phyloP scores from a whole-genome alignment of 2,329 filamentous ascomycete species.

The Colletotrichum spinosum region DNA sequence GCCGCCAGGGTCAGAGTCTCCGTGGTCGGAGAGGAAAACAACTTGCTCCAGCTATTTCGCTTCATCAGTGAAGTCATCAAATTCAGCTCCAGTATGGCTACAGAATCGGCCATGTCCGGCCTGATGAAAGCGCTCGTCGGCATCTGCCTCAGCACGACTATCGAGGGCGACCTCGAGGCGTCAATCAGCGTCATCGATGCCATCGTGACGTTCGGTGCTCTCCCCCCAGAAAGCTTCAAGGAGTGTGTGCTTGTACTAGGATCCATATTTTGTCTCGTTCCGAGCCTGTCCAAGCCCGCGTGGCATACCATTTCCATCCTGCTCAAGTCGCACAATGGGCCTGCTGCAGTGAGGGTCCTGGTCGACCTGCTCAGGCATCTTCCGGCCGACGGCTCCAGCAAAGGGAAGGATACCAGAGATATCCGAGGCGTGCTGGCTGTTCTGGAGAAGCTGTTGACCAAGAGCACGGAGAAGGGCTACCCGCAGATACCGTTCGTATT shows the following conservation, averaged over 20 bases:
- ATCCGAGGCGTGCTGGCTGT: constrained; percentile 73
- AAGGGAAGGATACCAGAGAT: constrained; percentile 66
- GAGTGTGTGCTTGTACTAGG: constrained; percentile 78
- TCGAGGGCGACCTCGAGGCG: constrained; percentile 72
- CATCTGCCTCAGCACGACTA: constrained; percentile 76
- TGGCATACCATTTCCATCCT: constrained; percentile 79
- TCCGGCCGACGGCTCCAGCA: constrained; percentile 54
- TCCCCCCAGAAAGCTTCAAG: constrained; percentile 72
- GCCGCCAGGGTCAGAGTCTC: constrained; percentile 53
- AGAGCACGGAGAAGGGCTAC: constrained; percentile 69
- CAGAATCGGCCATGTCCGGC: constrained; percentile 69
- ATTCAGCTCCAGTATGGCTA: constrained; percentile 78
- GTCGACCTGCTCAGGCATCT: constrained; percentile 70
- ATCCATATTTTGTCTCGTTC: constrained; percentile 76
- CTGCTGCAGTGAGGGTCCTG: constrained; percentile 74
- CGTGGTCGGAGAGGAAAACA: constrained; percentile 67
- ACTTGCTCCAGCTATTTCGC: constrained; percentile 72
- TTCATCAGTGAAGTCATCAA: constrained; percentile 78
- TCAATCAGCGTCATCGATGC: constrained; percentile 77
- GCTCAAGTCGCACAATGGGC: constrained; percentile 79
- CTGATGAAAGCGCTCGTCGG: constrained; percentile 72
- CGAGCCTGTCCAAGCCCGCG: constrained; percentile 68
- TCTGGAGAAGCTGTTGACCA: constrained; percentile 71
- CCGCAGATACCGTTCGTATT: constrained; percentile 69
- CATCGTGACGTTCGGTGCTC: constrained; percentile 77